phyloP scores from a whole-genome alignment of 2,329 filamentous ascomycete species.

The Aspergillus sp. region DNA sequence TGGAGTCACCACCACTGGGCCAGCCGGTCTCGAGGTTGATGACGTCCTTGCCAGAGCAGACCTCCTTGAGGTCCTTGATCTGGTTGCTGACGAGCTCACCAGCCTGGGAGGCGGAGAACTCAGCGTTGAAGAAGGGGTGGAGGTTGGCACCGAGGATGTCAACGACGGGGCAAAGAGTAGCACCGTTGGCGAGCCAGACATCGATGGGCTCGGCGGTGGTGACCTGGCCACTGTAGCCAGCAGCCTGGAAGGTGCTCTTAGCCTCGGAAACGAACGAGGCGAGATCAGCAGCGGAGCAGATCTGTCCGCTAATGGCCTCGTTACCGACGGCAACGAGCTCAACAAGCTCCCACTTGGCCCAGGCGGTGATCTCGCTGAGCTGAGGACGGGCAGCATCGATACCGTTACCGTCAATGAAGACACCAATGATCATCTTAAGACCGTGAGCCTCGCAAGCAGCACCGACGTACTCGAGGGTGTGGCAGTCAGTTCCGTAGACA shows the following conservation, averaged over 20 bases:
- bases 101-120: constrained; percentile 65
- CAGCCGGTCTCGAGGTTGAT: constrained; percentile 92
- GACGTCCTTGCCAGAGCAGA: constrained; percentile 74
- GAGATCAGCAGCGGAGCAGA: constrained; percentile 69
- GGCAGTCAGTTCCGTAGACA: constrained; percentile 92
- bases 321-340: constrained; percentile 86
- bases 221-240: constrained; percentile 73
- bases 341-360: constrained; percentile 75
- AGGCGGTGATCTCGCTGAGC: constrained; percentile 72
- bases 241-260: constrained; percentile 64
- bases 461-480: constrained; percentile 76
- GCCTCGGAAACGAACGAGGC: constrained; percentile 70
- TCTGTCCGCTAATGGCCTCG: constrained; percentile 80
- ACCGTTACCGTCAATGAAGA: constrained; percentile 74
- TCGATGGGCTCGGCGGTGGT: constrained; percentile 87
- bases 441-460: constrained; percentile 67
- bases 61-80: constrained; percentile 69
- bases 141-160: constrained; percentile 85
- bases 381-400: constrained; percentile 71
- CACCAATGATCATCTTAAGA: constrained; percentile 80
- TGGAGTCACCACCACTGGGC: too few species aligned
- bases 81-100: constrained; percentile 77
- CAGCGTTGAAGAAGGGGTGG: constrained; percentile 90
- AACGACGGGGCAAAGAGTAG: constrained; percentile 70
- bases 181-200: constrained; percentile 68